Evolutionary conservation across 805 yeast genomes (phyloP).

Genomic region (Vanderwaltozyma verrucispora): DNA sequence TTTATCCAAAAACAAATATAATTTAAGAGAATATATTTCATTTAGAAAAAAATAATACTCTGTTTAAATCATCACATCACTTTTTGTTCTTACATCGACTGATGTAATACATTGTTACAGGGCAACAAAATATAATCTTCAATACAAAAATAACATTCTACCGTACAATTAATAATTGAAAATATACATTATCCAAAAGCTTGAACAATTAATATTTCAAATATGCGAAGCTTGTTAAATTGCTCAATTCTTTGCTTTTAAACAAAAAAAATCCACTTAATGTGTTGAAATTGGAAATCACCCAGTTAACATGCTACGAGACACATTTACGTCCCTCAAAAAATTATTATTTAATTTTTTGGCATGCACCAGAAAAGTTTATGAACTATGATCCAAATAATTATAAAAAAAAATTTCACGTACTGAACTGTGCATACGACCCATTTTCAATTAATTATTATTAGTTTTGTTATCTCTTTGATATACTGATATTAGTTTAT

Average conservation of each 20-base stretch:
- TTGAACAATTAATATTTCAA: no score
- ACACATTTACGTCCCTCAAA: not conserved
- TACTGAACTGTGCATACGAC: constrained; percentile 99
- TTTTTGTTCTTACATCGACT: not conserved
- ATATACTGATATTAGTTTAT: no score
- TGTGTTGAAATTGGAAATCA: constrained; percentile 21
- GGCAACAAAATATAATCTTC: no score
- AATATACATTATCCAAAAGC: no score
- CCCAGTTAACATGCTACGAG: constrained; percentile 27
- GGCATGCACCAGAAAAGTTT: not conserved
- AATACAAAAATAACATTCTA: no score
- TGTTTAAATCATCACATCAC: not conserved
- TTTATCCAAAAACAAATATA: no score
- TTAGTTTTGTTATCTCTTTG: no score
- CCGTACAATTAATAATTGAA: no score
- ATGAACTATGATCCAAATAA: not conserved
- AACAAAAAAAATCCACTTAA: not conserved
- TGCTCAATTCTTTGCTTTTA: not conserved
- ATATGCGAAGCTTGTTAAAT: no score
- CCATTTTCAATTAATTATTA: constrained; percentile 65
- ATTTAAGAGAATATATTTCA: no score
- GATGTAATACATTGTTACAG: not conserved
- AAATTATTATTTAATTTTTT: no score
- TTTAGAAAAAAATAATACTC: no score
- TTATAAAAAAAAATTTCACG: constrained; percentile 31